Conservation (phyloP, 2,329 filamentous ascomycete genomes). For the Parasarocladium wereldwijsianum region DNA sequence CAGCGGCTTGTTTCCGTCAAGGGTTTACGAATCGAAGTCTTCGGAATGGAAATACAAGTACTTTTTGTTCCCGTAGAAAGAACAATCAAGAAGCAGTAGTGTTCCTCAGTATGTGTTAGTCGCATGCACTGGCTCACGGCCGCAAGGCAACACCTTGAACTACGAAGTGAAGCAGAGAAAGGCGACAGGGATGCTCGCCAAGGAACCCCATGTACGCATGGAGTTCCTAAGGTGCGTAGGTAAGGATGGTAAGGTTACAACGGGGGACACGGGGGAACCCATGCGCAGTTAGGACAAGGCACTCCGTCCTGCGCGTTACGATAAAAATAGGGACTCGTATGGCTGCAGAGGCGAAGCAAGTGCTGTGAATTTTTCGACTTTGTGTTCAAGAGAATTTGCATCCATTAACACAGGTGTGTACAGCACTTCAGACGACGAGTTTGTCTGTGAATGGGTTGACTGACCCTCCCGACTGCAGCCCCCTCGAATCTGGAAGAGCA, state of each 20-base stretch:
- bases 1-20: background rate
- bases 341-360: background rate
- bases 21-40: background rate
- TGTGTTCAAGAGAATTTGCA: too few species aligned
- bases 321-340: background rate
- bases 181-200: background rate
- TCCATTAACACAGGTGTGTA: too few species aligned
- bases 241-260: background rate
- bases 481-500: too few species aligned
- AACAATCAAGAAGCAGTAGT: background rate
- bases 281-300: background rate
- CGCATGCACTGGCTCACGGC: background rate
- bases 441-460: too few species aligned
- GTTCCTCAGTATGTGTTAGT: background rate
- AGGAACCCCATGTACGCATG: background rate
- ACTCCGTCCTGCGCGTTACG: background rate
- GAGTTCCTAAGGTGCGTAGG: background rate
- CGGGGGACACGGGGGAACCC: background rate
- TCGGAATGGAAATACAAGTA: background rate
- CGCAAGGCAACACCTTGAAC: background rate
- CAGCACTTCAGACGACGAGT: too few species aligned
- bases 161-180: background rate
- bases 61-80: background rate
- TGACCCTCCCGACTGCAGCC: too few species aligned
- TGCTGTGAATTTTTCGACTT: too few species aligned